Evolutionary conservation across 371 early-diverging fungal genomes (phyloP).

Genomic region (Lichtheimia hyalospora): DNA sequence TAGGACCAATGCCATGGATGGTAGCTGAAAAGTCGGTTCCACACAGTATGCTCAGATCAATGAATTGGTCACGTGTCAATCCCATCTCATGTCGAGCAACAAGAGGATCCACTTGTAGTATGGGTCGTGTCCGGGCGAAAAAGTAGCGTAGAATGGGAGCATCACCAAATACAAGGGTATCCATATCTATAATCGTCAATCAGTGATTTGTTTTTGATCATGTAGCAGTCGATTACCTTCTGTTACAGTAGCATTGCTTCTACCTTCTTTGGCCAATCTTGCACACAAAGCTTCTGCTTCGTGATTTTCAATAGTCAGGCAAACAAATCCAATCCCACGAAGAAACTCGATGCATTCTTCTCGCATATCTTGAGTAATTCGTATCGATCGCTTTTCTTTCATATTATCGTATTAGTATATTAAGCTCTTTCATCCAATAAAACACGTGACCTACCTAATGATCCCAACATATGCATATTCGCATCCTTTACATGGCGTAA

Average conservation of each 20-base stretch:
- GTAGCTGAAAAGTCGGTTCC: slow-evolving; percentile 77
- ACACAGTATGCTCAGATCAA: slow-evolving; percentile 80
- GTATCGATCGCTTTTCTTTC: slow-evolving; percentile 52
- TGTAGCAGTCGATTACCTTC: slow-evolving; percentile 55
- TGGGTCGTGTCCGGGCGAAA: slow-evolving; percentile 30
- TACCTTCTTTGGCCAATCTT: slow-evolving; percentile 40
- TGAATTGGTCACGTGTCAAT: slow-evolving; percentile 55
- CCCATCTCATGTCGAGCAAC: slow-evolving; percentile 51
- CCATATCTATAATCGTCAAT: slow-evolving; percentile 42
- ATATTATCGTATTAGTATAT: not conserved
- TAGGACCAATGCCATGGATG: slow-evolving; percentile 65
- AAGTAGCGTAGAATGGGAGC: slow-evolving; percentile 56
- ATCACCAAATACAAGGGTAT: slow-evolving; percentile 61
- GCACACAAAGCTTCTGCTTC: slow-evolving; percentile 78
- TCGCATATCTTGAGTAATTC: slow-evolving; percentile 49
- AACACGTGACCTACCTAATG: slow-evolving; percentile 25
- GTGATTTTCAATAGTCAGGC: slow-evolving; percentile 43
- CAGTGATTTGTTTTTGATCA: slow-evolving; percentile 2
- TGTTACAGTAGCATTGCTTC: slow-evolving; percentile 60
- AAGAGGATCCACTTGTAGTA: slow-evolving; percentile 56
- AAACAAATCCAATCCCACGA: slow-evolving; percentile 49
- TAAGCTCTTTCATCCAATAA: slow-evolving; percentile 1
- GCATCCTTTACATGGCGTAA: slow-evolving; percentile 21
- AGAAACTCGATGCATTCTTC: slow-evolving; percentile 55
- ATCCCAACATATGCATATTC: slow-evolving; percentile 24